These are phyloP conservation scores for Boletus pseudo-olivaceus DNA, from an alignment of 768 basidiomycete species.

Conservation along the genomic window DNA sequence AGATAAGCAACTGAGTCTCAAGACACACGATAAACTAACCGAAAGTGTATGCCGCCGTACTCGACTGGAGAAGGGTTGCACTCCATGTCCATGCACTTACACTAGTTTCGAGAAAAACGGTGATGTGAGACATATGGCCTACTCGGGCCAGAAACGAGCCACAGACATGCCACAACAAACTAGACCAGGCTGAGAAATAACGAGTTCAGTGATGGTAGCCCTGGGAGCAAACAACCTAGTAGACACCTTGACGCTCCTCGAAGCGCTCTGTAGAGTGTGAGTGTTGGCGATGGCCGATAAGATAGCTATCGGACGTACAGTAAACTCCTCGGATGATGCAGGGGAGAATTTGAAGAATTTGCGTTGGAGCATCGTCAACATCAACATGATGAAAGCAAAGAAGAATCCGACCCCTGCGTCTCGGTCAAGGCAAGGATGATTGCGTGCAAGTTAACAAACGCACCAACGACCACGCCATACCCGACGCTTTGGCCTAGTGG, in stretches of 20 bases:
- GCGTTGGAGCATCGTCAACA: constrained; percentile 43
- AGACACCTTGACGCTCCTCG: constrained; percentile 42
- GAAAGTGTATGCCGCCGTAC: constrained; percentile 50
- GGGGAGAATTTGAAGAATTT: constrained; percentile 46
- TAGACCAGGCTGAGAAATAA: constrained; percentile 38
- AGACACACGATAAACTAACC: constrained; percentile 17
- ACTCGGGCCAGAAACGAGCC: not conserved
- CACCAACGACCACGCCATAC: constrained; percentile 49
- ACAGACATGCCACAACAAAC: constrained; percentile 48
- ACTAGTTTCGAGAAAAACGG: constrained; percentile 16
- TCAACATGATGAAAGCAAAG: constrained; percentile 46
- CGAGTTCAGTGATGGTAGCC: not conserved
- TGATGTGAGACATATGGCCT: not conserved
- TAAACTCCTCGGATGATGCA: constrained; percentile 46
- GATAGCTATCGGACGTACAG: constrained; percentile 26
- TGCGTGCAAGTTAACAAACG: constrained; percentile 2
- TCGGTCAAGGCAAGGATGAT: not conserved
- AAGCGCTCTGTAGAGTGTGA: constrained; percentile 35
- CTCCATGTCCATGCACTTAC: constrained; percentile 59
- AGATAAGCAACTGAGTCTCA: not conserved
- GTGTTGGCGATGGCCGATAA: not conserved
- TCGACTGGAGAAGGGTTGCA: constrained; percentile 52
- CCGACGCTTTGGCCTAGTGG: constrained; percentile 43
- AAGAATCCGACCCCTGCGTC: constrained; percentile 46
- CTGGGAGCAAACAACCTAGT: not conserved